Base-by-base conservation (phyloP, 2,329 filamentous ascomycete genomes). In the Colletotrichum shisoi region DNA sequence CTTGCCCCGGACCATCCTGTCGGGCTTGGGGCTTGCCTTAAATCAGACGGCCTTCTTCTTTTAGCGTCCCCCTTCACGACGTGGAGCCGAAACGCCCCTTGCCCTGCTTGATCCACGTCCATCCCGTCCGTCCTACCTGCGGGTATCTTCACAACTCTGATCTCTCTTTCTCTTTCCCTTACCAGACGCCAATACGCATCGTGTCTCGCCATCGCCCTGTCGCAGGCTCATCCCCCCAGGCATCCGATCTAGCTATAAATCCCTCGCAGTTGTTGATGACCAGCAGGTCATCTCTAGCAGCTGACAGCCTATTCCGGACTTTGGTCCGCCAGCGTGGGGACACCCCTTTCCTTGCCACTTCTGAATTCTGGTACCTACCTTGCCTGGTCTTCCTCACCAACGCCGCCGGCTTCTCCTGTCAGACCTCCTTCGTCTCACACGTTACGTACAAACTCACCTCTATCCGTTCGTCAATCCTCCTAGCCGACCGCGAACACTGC, bases 261-360 rank as follows among this genome's bases (percentile, higher is more conserved):
- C n/a, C 42, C 37, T 27, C 21, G 8, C 57, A 44, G 21, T 42
- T 21, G 39, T 42, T 42, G 34, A 49, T 51, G 11, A n/a, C 42
- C 52, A 27, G 2, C 27, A 12, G 21, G 40, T n/a, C 34, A 42
- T 46, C 21, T 54, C 31, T 54, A 44, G 31, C 24, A 53, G 21
- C 45, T 17, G 53, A 17, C 34, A 17, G 48, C 15, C 34, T 46
- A 21, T 12, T 62, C 27, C 51, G 58, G 44, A 56, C 27, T 58
- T 46, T 34, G 48, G 34, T 46, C 34, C 39, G 45, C 60, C 39
- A 44, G 63, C 57, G 63, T 65, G 49, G 60, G 64, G 60, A 45
- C 34, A 49, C 42, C 46, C 52, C 40, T 39, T 56, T 48, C 40
- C 63, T 63, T 54, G 53, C 48, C 46, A 53, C 60, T 54, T 19